A percentile compares a stretch with the other conserved stretches of the same genome.
Evolutionary conservation across 345 rosid genomes (phyloP).

Genomic region (Mangifera indica): DNA sequence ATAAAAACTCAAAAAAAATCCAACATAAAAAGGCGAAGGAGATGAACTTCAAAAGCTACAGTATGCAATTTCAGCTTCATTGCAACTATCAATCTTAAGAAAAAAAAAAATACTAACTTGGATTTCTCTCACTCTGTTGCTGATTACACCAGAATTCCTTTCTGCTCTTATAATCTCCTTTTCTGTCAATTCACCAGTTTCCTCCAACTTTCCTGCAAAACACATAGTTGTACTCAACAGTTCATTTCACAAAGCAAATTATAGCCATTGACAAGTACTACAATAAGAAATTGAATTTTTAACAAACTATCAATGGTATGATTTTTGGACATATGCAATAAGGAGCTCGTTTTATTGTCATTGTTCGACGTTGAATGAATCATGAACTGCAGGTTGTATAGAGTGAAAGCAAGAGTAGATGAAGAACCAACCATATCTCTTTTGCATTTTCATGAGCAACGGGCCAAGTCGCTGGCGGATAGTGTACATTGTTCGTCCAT

Average conservation of each 20-base stretch:
- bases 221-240: neutral
- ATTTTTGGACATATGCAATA: neutral
- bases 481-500: constrained; percentile 97
- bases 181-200: constrained; percentile 71
- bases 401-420: neutral
- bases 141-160: constrained; percentile 85
- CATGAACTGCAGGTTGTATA: neutral
- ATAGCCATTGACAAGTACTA: neutral
- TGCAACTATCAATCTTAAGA: neutral
- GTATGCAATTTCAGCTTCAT: neutral
- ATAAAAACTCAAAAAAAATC: neutral
- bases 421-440: constrained; percentile 58
- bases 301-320: neutral
- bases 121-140: constrained; percentile 80
- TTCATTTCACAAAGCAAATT: neutral
- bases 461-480: constrained; percentile 94
- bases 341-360: neutral
- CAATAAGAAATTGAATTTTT: neutral
- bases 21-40: neutral
- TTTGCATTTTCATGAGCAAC: constrained; percentile 83
- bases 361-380: neutral
- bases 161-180: constrained; percentile 94
- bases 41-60: neutral
- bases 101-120: constrained; percentile 52
- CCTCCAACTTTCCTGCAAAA: constrained; percentile 62